Evolutionary conservation across 2,329 filamentous ascomycete species (phyloP), one percentile per base, ranked within the genome.

Genomic region (Diaporthe sp.): DNA sequence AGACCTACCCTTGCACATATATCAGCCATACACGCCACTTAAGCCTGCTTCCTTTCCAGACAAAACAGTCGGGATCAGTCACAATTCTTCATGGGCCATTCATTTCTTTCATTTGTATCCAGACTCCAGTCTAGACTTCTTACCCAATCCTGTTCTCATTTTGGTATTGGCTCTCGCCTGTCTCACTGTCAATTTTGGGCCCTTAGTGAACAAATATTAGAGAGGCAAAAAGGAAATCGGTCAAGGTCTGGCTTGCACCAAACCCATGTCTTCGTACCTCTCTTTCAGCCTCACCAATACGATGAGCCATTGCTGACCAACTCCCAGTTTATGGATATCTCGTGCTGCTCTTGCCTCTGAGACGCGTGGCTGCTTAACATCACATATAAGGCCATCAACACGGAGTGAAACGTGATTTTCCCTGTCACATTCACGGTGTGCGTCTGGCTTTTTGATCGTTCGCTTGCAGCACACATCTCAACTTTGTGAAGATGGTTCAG

Each of bases 1-100:
- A 81, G 65, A 74, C 62, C 59, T 76, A 81, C 80, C 79, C 77
- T 80, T 75, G 75, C 79, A 81, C 81, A 81, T 81, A 81, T 81
- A 81, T 79, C 76, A 74, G 73, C 75, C 75, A 74, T 77, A 75
- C 76, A 77, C 58, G 58, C 75, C 75, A 74, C 75, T 55, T 65
- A 61, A 59, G 31, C 70, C 37, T 53, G 34, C 34, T 59, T 49
- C 42, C 74, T 67, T 65, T 62, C 62, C 58, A 73, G 49, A 62
- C 31, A 51, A 17, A 58, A 44, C 53, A 28, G 72, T 68, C 72
- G 46, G 19, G 55, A 69, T 71, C 53, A 53, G 72, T 72, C 72
- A 59, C 42, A 73, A 69, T n/a, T 57, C 31, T 55, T 31, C 69
- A 46, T 62, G 13, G 46, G 61, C 68, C 53, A 4, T 51, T 70